A percentile compares a stretch with the other conserved stretches of the same genome.
Conservation (phyloP, 2,329 filamentous ascomycete species). For the Ophiostoma angusticollis region DNA sequence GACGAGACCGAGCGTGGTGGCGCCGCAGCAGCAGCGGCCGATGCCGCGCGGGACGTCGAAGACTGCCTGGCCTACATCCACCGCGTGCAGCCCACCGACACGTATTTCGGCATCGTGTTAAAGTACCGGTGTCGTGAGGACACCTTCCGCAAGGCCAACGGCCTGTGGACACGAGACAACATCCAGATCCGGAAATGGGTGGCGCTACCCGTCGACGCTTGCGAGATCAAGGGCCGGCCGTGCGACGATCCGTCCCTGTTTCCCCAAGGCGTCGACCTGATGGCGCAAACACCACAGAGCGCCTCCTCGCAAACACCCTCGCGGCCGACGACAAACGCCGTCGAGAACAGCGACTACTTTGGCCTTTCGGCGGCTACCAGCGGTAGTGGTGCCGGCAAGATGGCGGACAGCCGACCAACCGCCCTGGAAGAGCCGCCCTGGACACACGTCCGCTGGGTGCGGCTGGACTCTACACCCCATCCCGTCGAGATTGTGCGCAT, state of each 20-base stretch:
- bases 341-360: constrained; percentile 4
- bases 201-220: constrained; percentile 78
- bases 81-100: constrained; percentile 69
- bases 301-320: not conserved
- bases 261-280: constrained; percentile 33
- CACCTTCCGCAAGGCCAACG: constrained; percentile 73
- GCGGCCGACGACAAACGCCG: not conserved
- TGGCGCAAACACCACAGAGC: constrained; percentile 34
- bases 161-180: constrained; percentile 87
- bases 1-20: constrained; percentile 38
- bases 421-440: constrained; percentile 57
- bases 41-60: constrained; percentile 42
- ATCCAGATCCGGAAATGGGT: constrained; percentile 75
- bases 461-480: constrained; percentile 53
- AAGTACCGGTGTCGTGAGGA: constrained; percentile 80
- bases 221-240: constrained; percentile 64
- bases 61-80: constrained; percentile 86
- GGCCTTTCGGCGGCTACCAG: constrained; percentile 1
- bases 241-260: constrained; percentile 40
- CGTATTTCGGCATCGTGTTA: constrained; percentile 79
- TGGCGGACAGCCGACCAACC: constrained; percentile 18
- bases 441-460: constrained; percentile 83
- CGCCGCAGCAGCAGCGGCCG: constrained; percentile 11
- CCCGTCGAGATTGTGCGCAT: constrained; percentile 80
- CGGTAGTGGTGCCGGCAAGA: constrained; percentile 14